Evolutionary conservation across 176 grass and related monocot species (phyloP), one percentile per base, ranked within the genome.

Genomic region (Puya raimondii): DNA sequence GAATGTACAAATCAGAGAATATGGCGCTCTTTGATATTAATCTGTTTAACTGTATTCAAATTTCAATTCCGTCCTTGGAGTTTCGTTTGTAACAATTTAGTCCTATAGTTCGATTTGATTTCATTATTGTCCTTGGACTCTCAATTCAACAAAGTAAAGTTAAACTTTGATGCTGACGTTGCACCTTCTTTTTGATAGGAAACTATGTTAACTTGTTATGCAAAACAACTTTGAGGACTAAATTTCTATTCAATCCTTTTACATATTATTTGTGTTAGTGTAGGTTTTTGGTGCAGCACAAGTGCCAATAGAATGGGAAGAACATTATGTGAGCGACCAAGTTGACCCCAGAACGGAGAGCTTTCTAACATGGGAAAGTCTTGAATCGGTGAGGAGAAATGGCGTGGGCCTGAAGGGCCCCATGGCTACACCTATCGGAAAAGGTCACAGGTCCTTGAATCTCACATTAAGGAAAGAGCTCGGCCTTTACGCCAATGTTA

Each of bases 361-460:
- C 80, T 90, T 90, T 88, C 77, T 97, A 59, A 97, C 94, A 78
- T 90, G 82, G 94, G 94, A 97, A 75, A 97, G 86, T 80, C 82
- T 97, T 20, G 86, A 97, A 66, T 97, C 94, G 0, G 89, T 97
- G 70, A 86, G 84, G 57, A 90, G 48, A 77, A 92, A 97, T 84
- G 86, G 88, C 75, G 89, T 97, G 72, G 94, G 94, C 48, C 74
- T 97, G 75, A 97, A 97, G 74, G 94, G 94, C 47, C 94, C 94
- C 73, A 97, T 97, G 94, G 94, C 94, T 67, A 97, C 94, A 52
- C 94, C 94, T 70, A 92, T 97, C 84, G 89, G 94, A 72, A 97
- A 97, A 76, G 94, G 94, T 2, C 94, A 97, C 75, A 85, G 94
- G 25, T 97, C 94, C 51, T 74, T 97, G 74, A 97, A 97, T 70